A percentile compares a stretch with the other conserved stretches of the same genome.
phyloP scores from a whole-genome alignment of 306 rosid species.

The Alnus glutinosa region DNA sequence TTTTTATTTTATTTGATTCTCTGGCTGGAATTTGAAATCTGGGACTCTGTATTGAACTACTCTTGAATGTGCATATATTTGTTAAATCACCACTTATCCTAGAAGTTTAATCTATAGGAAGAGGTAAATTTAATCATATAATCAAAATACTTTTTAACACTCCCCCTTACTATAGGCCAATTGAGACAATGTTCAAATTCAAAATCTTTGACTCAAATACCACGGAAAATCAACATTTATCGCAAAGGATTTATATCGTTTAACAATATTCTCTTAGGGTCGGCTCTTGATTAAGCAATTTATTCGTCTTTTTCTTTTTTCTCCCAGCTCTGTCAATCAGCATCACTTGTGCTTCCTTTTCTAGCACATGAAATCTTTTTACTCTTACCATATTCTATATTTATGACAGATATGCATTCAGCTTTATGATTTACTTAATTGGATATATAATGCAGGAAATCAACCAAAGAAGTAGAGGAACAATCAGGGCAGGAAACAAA shows the following conservation, averaged over 20 bases:
- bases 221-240: too few relatives aligned
- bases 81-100: too few relatives aligned
- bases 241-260: too few relatives aligned
- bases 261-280: too few relatives aligned
- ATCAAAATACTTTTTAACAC: too few relatives aligned
- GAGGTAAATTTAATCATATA: too few relatives aligned
- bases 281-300: background rate
- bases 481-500: background rate
- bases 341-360: constrained; percentile 8
- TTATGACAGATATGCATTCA: background rate
- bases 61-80: too few relatives aligned
- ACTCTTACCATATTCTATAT: background rate
- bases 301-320: background rate
- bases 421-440: background rate
- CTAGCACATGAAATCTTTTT: constrained; percentile 37
- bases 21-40: background rate
- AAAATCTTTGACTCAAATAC: too few relatives aligned
- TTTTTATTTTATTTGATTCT: background rate
- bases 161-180: too few relatives aligned
- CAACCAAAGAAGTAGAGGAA: background rate
- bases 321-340: background rate
- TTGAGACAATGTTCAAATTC: too few relatives aligned
- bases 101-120: too few relatives aligned
- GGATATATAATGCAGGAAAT: constrained; percentile 25
- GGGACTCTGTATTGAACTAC: background rate